Conservation (phyloP, 345 rosid species). For the Sonneratia alba region DNA sequence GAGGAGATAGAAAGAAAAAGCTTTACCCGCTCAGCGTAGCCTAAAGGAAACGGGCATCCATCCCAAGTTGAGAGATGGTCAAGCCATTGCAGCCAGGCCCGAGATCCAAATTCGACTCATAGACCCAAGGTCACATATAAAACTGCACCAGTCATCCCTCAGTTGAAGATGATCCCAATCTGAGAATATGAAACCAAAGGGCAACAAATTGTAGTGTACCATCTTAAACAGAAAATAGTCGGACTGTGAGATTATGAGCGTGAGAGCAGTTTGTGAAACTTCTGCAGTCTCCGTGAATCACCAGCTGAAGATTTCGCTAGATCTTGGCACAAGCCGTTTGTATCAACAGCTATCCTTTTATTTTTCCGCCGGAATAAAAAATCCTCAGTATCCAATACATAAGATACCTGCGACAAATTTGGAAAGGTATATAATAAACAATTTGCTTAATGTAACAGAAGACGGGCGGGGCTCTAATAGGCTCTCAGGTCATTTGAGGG, state of each 20-base stretch:
- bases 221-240: constrained; percentile 5
- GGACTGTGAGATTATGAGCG: constrained; percentile 12
- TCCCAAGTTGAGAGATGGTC: background rate
- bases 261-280: constrained; percentile 40
- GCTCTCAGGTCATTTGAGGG: background rate
- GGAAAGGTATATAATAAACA: background rate
- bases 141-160: background rate
- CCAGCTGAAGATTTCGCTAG: constrained; percentile 20
- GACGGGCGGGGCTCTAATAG: background rate
- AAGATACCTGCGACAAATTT: constrained; percentile 53
- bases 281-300: constrained; percentile 27
- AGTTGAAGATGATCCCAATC: background rate
- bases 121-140: background rate
- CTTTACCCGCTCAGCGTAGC: background rate
- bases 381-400: constrained; percentile 94
- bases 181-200: background rate
- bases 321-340: constrained; percentile 19
- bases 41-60: background rate
- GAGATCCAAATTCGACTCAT: background rate
- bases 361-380: constrained; percentile 44
- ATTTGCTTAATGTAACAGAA: too few species aligned
- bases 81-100: background rate
- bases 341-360: constrained; percentile 20
- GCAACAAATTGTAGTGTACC: constrained; percentile 3
- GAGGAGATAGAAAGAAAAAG: background rate